Conservation (phyloP, 1,139 yeast genomes). For the Eremothecium sinecaudum region DNA sequence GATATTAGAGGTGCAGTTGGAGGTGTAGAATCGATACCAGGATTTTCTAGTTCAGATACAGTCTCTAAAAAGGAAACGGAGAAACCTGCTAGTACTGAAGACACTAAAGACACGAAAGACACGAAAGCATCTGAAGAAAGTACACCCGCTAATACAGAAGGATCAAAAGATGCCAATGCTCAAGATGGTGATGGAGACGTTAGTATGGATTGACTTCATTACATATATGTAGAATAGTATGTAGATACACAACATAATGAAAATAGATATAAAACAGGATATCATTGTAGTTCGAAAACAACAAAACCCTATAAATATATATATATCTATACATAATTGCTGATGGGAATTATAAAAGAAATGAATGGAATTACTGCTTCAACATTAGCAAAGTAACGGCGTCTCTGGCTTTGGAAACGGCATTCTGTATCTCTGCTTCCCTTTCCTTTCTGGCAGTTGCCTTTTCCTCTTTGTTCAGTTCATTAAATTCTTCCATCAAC, state of each 20-base stretch:
- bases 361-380: conserved; percentile 25
- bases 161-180: neutral
- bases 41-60: conserved; percentile 33
- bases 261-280: conserved; percentile 4
- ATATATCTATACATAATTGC: conserved; percentile 1
- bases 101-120: neutral
- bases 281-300: conserved; percentile 1
- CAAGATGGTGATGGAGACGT: conserved; percentile 25
- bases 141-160: neutral
- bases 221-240: conserved; percentile 3
- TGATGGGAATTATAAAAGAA: too few relatives aligned
- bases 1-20: conserved; percentile 62
- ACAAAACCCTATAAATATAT: neutral
- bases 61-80: conserved; percentile 10
- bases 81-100: conserved; percentile 5
- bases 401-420: conserved; percentile 43
- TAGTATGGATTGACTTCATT: conserved; percentile 16
- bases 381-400: conserved; percentile 47
- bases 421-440: conserved; percentile 39
- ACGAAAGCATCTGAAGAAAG: conserved; percentile 1
- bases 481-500: conserved; percentile 40
- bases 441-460: conserved; percentile 35
- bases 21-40: conserved; percentile 42
- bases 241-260: conserved; percentile 2
- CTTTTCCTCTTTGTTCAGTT: conserved; percentile 31